Percentiles rank a stretch among this genome's conserved stretches.
Evolutionary conservation across 1,284 basidiomycete species (phyloP).

Genomic region (Pseudozyma sp.): DNA sequence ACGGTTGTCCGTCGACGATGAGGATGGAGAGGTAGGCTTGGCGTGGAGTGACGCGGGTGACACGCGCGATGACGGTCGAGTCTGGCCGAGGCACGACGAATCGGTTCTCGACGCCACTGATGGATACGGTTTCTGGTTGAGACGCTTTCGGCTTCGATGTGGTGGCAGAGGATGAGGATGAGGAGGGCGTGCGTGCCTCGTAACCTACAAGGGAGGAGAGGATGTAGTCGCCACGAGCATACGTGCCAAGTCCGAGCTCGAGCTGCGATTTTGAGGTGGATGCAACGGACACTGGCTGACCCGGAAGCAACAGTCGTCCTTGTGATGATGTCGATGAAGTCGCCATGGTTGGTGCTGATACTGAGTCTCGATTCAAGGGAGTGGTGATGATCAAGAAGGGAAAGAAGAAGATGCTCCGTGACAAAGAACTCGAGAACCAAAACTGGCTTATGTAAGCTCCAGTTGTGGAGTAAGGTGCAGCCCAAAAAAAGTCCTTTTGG

Average conservation of each 20-base stretch:
- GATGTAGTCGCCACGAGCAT: conserved; percentile 49
- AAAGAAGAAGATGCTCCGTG: neutral
- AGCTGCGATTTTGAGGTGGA: conserved; percentile 12
- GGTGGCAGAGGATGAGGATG: conserved; percentile 9
- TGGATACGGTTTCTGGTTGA: conserved; percentile 9
- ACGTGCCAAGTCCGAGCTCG: conserved; percentile 54
- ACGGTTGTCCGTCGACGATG: conserved; percentile 87
- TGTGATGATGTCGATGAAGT: conserved; percentile 12
- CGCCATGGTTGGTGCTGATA: conserved; percentile 3
- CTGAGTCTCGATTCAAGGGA: neutral
- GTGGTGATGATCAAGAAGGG: neutral
- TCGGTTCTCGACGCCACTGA: conserved; percentile 41
- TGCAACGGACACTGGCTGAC: conserved; percentile 46
- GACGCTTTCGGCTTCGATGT: conserved; percentile 1
- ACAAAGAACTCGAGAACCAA: neutral
- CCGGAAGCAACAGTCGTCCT: conserved; percentile 44
- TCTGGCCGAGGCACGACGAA: conserved; percentile 56
- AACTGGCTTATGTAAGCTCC: conserved; percentile 31
- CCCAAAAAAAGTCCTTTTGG: conserved; percentile 7
- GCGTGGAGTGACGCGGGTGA: conserved; percentile 85
- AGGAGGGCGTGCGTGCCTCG: conserved; percentile 15
- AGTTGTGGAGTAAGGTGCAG: conserved; percentile 16
- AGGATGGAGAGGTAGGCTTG: conserved; percentile 89
- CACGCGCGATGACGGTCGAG: conserved; percentile 75
- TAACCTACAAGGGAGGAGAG: conserved; percentile 60